Conservation (phyloP, 1,284 basidiomycete species). For the Irpex rosettiformis region DNA sequence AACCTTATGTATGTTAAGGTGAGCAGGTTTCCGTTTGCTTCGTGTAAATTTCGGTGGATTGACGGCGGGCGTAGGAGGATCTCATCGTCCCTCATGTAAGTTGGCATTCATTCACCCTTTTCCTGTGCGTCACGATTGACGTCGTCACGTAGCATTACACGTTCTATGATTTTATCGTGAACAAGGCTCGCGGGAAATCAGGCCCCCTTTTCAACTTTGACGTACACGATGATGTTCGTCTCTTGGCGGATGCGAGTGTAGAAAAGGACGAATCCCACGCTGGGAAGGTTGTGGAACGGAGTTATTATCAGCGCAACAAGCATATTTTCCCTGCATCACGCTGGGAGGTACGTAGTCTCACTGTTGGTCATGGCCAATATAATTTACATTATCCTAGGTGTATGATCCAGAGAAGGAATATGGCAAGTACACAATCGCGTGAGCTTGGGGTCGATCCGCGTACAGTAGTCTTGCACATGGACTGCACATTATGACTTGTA, state of each 20-base stretch:
- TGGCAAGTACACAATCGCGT: constrained; percentile 80
- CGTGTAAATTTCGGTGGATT: constrained; percentile 2
- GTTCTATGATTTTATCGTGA: constrained; percentile 98
- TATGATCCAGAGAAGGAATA: constrained; percentile 92
- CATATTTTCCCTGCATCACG: constrained; percentile 96
- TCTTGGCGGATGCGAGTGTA: constrained; percentile 92
- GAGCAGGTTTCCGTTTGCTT: constrained; percentile 19
- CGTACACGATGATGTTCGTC: constrained; percentile 95
- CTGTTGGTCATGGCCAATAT: no score
- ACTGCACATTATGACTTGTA: no score
- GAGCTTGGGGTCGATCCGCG: no score
- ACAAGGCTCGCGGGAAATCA: constrained; percentile 97
- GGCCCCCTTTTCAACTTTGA: constrained; percentile 99
- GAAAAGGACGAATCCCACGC: constrained; percentile 99
- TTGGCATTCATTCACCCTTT: constrained; percentile 8
- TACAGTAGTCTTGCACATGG: no score
- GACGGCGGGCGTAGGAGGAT: constrained; percentile 67
- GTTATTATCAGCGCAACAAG: constrained; percentile 95
- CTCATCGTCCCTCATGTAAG: constrained; percentile 90
- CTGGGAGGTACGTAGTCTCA: constrained; percentile 91
- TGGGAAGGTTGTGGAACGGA: constrained; percentile 96
- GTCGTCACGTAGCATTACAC: constrained; percentile 78
- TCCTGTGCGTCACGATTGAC: constrained; percentile 3
- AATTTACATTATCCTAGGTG: constrained; percentile 43
- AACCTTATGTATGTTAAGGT: constrained; percentile 99